Evolutionary conservation across 257 asterid species (phyloP).

Genomic region (Fraxinus excelsior): DNA sequence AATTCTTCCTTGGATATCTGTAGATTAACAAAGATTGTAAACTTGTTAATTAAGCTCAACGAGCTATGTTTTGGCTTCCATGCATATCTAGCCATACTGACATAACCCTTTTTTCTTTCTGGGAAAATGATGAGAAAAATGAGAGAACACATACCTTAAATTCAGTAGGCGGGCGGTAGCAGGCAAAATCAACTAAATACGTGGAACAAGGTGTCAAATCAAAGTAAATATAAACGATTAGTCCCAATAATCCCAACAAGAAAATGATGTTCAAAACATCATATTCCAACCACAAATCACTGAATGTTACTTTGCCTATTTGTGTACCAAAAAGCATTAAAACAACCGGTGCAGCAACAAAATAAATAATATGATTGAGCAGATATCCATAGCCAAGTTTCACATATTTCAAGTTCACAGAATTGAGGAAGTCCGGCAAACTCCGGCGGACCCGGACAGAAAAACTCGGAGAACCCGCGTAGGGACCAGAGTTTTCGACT

Average conservation of each 20-base stretch:
- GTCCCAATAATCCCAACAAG: conserved; percentile 43
- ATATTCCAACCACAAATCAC: conserved; percentile 29
- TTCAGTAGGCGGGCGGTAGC: conserved; percentile 61
- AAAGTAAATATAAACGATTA: conserved; percentile 35
- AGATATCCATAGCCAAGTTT: conserved; percentile 63
- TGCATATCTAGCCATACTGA: no score
- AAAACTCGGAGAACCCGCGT: conserved; percentile 53
- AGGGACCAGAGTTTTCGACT: conserved; percentile 47
- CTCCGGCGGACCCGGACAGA: conserved; percentile 50
- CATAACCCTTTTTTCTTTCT: background rate
- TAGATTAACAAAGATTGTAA: background rate
- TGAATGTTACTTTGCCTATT: conserved; percentile 39
- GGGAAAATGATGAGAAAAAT: background rate
- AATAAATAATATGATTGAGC: conserved; percentile 41
- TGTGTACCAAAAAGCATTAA: conserved; percentile 36
- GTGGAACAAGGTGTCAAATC: conserved; percentile 52
- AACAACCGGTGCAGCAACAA: conserved; percentile 39
- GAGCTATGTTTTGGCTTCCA: background rate
- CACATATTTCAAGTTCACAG: conserved; percentile 62
- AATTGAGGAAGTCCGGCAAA: conserved; percentile 59
- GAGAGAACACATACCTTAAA: conserved; percentile 44
- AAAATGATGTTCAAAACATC: conserved; percentile 29
- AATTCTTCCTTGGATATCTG: conserved; percentile 65
- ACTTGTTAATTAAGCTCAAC: background rate
- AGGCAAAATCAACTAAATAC: conserved; percentile 56